Percentiles rank a stretch among this genome's conserved stretches.
Conservation (phyloP, 2,329 filamentous ascomycete genomes). For the Rhinocladiella mackenziei region DNA sequence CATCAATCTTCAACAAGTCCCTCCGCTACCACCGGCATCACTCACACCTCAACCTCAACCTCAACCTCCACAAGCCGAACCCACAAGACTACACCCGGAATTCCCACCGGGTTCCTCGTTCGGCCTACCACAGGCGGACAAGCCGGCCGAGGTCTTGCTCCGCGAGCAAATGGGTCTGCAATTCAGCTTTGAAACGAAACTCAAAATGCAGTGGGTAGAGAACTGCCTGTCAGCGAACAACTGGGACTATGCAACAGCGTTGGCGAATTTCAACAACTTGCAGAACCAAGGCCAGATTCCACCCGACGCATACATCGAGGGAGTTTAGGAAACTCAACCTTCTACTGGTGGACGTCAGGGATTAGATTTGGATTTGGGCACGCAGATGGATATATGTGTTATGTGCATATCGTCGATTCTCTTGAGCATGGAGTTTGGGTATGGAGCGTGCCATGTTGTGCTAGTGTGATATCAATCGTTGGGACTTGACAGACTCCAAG, state of each 20-base stretch:
- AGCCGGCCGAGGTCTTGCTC: constrained; percentile 51
- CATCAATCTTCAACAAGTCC: constrained; percentile 51
- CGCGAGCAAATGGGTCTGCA: constrained; percentile 67
- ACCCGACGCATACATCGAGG: constrained; percentile 22
- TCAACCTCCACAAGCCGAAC: constrained; percentile 72
- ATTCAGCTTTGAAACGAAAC: constrained; percentile 70
- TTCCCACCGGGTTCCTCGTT: constrained; percentile 35
- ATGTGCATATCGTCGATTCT: too few species aligned
- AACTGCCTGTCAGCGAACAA: constrained; percentile 74
- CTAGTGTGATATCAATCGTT: too few species aligned
- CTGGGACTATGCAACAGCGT: constrained; percentile 75
- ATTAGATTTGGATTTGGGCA: not conserved
- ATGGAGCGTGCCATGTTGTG: too few species aligned
- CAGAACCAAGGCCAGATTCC: constrained; percentile 48
- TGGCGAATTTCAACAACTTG: constrained; percentile 69
- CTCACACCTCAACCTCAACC: constrained; percentile 61
- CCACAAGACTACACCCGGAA: constrained; percentile 39
- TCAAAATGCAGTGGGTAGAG: constrained; percentile 73
- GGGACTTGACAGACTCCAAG: too few species aligned
- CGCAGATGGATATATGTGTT: not conserved
- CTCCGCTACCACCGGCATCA: constrained; percentile 53
- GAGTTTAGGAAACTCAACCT: constrained; percentile 10
- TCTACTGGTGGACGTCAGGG: not conserved
- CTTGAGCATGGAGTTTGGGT: constrained; percentile 2
- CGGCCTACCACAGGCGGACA: constrained; percentile 41